Evolutionary conservation across 345 rosid genomes (phyloP).

Genomic region (Lepidium africanum): DNA sequence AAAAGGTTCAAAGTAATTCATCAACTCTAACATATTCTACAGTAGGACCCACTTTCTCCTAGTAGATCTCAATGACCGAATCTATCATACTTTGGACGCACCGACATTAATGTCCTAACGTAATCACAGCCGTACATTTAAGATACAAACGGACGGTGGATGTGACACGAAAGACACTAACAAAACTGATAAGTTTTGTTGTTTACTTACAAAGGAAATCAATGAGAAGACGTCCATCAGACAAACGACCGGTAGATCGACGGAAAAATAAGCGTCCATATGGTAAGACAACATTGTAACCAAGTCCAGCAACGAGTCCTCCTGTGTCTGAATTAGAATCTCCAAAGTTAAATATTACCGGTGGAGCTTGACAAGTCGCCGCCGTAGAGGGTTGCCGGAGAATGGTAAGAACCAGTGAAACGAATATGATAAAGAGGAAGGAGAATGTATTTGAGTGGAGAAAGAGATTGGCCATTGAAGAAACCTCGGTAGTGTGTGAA

Average conservation of each 20-base stretch:
- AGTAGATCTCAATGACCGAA: neutral
- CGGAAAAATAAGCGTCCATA: slow-evolving; percentile 35
- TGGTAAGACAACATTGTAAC: neutral
- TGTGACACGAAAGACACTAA: neutral
- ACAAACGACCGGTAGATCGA: slow-evolving; percentile 65
- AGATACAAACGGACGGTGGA: slow-evolving; percentile 2
- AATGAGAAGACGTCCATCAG: slow-evolving; percentile 73
- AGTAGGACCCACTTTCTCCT: neutral
- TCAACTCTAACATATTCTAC: neutral
- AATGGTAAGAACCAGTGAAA: neutral
- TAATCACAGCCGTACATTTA: neutral
- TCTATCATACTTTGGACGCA: slow-evolving; percentile 5
- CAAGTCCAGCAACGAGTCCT: slow-evolving; percentile 47
- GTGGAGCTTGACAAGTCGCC: slow-evolving; percentile 36
- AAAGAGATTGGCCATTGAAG: slow-evolving; percentile 4
- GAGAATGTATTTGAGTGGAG: neutral
- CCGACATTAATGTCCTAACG: slow-evolving; percentile 2
- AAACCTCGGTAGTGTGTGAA: slow-evolving; percentile 6
- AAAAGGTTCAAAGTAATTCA: neutral
- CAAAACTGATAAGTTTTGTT: neutral
- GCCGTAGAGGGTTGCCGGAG: neutral
- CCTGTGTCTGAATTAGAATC: slow-evolving; percentile 22
- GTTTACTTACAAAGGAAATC: slow-evolving; percentile 66
- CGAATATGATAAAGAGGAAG: neutral
- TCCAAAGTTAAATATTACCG: slow-evolving; percentile 67